Conservation (phyloP, 2,329 filamentous ascomycete genomes). For the Ceratocystis lukuohia region DNA sequence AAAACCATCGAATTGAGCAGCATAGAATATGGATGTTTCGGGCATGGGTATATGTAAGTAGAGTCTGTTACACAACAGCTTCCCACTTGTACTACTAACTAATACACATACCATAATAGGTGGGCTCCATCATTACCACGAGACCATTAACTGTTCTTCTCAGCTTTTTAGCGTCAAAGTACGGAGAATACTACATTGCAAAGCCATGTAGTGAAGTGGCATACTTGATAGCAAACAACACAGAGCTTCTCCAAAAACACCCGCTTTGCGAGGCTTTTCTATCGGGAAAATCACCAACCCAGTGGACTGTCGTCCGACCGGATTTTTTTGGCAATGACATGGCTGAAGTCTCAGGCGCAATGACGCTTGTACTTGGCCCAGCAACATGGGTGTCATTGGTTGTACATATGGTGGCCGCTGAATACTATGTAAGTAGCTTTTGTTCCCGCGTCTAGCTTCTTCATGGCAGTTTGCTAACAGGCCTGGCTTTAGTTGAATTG, state of each 20-base stretch:
- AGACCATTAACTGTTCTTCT: neutral
- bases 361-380: neutral
- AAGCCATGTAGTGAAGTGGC: constrained; percentile 10
- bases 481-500: neutral
- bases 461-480: neutral
- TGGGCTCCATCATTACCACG: constrained; percentile 1
- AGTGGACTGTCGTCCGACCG: constrained; percentile 2
- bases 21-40: constrained; percentile 13
- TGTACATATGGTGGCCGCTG: neutral
- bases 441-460: neutral
- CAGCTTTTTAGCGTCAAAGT: neutral
- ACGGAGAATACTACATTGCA: constrained; percentile 1
- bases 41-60: constrained; percentile 15
- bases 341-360: neutral
- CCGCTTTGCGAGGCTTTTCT: constrained; percentile 8
- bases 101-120: neutral
- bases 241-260: neutral
- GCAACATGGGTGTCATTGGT: constrained; percentile 5
- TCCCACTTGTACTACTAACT: neutral
- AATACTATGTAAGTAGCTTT: constrained; percentile 11
- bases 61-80: neutral
- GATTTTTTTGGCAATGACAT: neutral
- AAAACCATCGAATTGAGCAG: neutral
- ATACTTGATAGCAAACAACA: constrained; percentile 11
- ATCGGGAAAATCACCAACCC: neutral